Evolutionary conservation across 768 basidiomycete genomes (phyloP), one percentile per base, ranked within the genome.

Genomic region (Tylopilus sp.): DNA sequence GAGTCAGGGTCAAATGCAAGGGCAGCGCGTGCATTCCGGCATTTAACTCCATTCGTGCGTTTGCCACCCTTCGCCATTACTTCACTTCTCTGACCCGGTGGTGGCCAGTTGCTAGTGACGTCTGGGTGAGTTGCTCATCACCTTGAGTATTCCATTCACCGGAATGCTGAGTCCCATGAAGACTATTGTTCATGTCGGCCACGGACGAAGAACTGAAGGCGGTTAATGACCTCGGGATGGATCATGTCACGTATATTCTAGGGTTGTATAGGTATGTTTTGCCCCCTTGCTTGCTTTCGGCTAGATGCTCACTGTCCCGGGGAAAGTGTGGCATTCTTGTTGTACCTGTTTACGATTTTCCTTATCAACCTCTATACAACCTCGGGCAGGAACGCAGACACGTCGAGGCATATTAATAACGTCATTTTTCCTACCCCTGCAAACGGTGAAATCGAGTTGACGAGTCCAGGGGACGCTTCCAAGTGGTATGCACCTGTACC

Each of bases 21-120:
- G 57, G 74, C 79, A 10, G 70, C 74, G 1, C 75, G 77, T 40
- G 79, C 88, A 7, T 95, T 93, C 74, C 80, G 90, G 55, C 91
- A 94, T n/a, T n/a, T n/a, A n/a, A n/a, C n/a, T n/a, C n/a, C n/a
- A 40, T 91, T 91, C 65, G 91, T 94, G 59, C 72, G 91, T 81
- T 55, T 48, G 4, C 22, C 22, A 1, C n/a, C n/a, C n/a, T 66
- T 66, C 95, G 17, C 81, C 93, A 7, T 88, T 94, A 35, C 18
- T 1, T 39, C 7, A 23, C 15, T 22, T 3, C 13, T 30, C 42
- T 66, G 25, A 9, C 44, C 42, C 25, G 22, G 12, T 18, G 33
- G 36, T 17, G 11, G n/a, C 10, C 47, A 90, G 88, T 68, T 90
- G 9, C 80, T 92, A 28, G 79, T 87, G 13, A 72, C 85, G n/a